Base-by-base conservation (phyloP, 2,329 filamentous ascomycete species). In the Monosporascus ibericus region DNA sequence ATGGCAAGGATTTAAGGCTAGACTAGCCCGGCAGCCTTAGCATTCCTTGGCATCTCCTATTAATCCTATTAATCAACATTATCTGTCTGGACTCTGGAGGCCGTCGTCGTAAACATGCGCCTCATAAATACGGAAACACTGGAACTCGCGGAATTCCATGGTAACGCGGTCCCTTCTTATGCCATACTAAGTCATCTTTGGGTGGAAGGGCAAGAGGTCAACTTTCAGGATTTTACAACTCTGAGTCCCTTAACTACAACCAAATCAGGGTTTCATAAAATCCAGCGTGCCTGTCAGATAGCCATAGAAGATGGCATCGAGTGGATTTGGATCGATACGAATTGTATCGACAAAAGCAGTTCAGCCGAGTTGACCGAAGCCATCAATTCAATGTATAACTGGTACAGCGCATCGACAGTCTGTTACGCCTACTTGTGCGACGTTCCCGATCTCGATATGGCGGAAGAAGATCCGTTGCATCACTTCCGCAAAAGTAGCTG, bases 141-240 rank as follows among this genome's bases (percentile, higher is more conserved):
- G 5, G 22, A 52, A 8, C 48, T 60, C 3, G 38, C 53, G 4
- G 55, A 57, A 40, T 63, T 60, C 50, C 24, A 52, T 18, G 54
- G 53, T 8, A 37, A 48, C 1, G 38, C 38, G 4, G 22, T 56
- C 5, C 56, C 56, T n/a, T 24, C 42, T 1, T 62, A 63, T 24
- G 56, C 55, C 11, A 61, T 61, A 11, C 51, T 59, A n/a, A 61
- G 56, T 11, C 60, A 62, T 40, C 53, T 50, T 14, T 62, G 56
- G 58, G 50, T 51, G 15, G 58, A 54, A 3, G 49, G 50, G 3
- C 48, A 54, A 27, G 60, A 62, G 38, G 52, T 61, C 22, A 51
- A 49, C n/a, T 59, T 57, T 36, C 44, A 20, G 11, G 50, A 53
- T 7, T 51, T 46, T 44, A 20, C 24, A 9, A 46, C 44, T 3